Conservation (phyloP, 768 basidiomycete species). For the Lyophyllum semitale region DNA sequence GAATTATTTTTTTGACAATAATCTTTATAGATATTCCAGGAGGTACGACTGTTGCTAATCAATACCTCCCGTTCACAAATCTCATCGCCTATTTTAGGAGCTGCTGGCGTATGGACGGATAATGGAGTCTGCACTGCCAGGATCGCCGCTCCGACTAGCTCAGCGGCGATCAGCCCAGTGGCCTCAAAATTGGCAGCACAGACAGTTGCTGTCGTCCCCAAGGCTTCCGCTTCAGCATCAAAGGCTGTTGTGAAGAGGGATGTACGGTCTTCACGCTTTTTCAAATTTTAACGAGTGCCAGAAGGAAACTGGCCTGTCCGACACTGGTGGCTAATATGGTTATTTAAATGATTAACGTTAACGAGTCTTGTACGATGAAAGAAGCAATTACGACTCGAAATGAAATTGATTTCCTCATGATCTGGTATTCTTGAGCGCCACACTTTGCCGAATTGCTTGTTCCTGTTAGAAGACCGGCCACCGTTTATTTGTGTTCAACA, state of each 20-base stretch:
- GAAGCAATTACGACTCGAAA: too few relatives aligned
- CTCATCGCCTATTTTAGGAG: constrained; percentile 15
- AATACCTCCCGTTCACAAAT: neutral
- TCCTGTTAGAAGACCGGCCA: too few relatives aligned
- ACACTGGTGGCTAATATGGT: too few relatives aligned
- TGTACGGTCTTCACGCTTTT: constrained; percentile 12
- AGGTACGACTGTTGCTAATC: constrained; percentile 16
- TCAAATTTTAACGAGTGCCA: neutral
- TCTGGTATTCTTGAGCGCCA: too few relatives aligned
- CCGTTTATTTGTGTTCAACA: too few relatives aligned
- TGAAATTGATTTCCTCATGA: too few relatives aligned
- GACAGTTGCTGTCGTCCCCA: too few relatives aligned
- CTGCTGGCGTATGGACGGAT: constrained; percentile 36
- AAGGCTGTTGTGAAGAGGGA: neutral
- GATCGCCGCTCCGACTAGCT: neutral
- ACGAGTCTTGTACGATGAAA: too few relatives aligned
- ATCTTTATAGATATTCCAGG: constrained; percentile 27
- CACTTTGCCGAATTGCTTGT: too few relatives aligned
- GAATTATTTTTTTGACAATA: neutral
- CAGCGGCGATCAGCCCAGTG: neutral
- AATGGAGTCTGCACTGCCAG: constrained; percentile 28
- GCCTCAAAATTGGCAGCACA: too few relatives aligned
- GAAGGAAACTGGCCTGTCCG: neutral
- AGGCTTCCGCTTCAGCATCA: neutral
- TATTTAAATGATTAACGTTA: too few relatives aligned